phyloP scores from a whole-genome alignment of 495 filamentous ascomycete genomes.

The Talaromyces wortmannii region DNA sequence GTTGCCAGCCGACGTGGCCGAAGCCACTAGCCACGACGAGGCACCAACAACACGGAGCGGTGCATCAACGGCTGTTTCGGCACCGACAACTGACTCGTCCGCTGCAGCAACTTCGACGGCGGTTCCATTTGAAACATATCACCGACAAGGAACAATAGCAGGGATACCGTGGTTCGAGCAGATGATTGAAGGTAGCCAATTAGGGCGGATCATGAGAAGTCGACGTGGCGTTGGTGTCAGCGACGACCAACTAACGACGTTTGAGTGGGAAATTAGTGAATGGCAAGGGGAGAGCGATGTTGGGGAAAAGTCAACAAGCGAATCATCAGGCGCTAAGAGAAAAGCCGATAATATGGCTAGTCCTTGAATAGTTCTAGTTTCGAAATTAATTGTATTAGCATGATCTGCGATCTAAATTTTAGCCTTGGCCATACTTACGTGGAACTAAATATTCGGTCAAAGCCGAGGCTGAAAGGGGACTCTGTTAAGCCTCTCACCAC shows the following conservation, averaged over 20 bases:
- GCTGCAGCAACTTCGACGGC: constrained; percentile 13
- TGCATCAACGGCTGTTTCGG: constrained; percentile 6
- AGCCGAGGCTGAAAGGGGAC: too few relatives aligned
- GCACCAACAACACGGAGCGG: constrained; percentile 7
- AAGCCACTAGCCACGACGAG: constrained; percentile 7
- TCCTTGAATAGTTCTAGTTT: neutral
- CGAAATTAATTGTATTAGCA: too few relatives aligned
- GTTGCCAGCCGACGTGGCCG: constrained; percentile 42
- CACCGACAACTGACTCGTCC: constrained; percentile 5
- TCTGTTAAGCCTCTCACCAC: too few relatives aligned
- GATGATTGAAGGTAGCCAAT: constrained; percentile 64
- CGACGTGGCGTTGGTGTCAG: constrained; percentile 47
- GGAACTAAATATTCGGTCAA: too few relatives aligned
- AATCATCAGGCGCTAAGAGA: neutral
- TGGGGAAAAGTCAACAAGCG: neutral
- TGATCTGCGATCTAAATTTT: too few relatives aligned
- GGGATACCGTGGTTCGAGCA: constrained; percentile 78
- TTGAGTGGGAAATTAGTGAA: constrained; percentile 84
- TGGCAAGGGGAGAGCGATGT: constrained; percentile 51
- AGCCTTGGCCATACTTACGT: too few relatives aligned
- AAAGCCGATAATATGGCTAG: constrained; percentile 1
- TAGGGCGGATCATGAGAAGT: constrained; percentile 58
- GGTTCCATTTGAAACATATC: constrained; percentile 14
- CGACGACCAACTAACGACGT: constrained; percentile 48
- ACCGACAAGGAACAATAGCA: constrained; percentile 27